Evolutionary conservation across 1,284 basidiomycete species (phyloP), one percentile per base, ranked within the genome.

Genomic region (Apiotrichum sp.): DNA sequence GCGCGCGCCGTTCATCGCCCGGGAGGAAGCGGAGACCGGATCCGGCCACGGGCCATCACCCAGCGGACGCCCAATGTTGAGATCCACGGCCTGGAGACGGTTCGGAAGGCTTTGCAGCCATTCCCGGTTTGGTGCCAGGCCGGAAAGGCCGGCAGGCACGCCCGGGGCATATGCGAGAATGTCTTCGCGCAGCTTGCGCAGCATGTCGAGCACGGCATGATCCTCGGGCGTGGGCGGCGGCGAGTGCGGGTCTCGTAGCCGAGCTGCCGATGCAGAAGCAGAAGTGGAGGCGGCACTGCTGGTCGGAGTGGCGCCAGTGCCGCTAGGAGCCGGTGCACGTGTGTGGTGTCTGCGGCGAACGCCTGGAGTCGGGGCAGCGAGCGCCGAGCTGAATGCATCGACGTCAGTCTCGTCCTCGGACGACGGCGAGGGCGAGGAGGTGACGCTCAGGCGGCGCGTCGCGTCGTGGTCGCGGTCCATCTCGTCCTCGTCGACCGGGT

Each of bases 121-220:
- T 53, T 72, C 68, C 50, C 63, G 61, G 46, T 41, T 50, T 9
- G 49, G 49, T 13, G 61, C 43, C 32, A 53, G 47, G 16, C 49
- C 51, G 31, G 56, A 45, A 43, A 55, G 55, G 39, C 43, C 60
- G 46, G 39, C 60, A 49, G 64, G 67, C 4, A 48, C 47, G 6
- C 35, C 47, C 3, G 47, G 47, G 6, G 72, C 65, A 36, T 70
- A 70, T 1, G 70, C 66, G 11, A 68, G 52, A 16, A 73, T 68
- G 54, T 76, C 74, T 55, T 72, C 71, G 33, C 74, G 58, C 14
- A 76, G 61, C 6, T 65, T 59, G 11, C 65, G 63, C 13, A 75
- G 66, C 41, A 70, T 65, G 16, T 66, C 65, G 32, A 75, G 63
- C 16, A 68, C 50, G n/a, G 58, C 35, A 32, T 58, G 51, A 13